Evolutionary conservation across 331 rosid species (phyloP).

Genomic region (Phaseolus coccineus): DNA sequence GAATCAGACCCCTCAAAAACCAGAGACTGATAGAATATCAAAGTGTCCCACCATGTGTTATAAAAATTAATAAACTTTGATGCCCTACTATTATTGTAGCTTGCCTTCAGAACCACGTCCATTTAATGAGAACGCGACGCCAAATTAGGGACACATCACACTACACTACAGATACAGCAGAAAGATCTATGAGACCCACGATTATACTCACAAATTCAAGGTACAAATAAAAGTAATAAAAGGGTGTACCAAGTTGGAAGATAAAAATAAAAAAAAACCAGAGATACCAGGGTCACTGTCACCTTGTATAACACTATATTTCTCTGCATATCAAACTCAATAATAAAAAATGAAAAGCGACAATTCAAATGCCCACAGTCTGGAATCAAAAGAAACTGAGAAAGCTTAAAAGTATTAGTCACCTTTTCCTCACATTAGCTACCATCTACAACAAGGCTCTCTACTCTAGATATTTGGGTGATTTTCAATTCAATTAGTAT

Average conservation of each 20-base stretch:
- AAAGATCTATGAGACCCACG: neutral
- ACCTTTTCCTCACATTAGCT: slow-evolving; percentile 2
- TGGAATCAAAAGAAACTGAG: neutral
- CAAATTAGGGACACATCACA: slow-evolving; percentile 30
- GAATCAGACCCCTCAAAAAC: slow-evolving; percentile 39
- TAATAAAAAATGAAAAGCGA: slow-evolving; percentile 9
- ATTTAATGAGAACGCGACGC: slow-evolving; percentile 40
- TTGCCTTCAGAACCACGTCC: slow-evolving; percentile 25
- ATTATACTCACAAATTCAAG: neutral
- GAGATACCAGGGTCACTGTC: neutral
- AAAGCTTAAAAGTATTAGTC: neutral
- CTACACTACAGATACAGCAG: neutral
- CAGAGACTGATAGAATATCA: slow-evolving; percentile 36
- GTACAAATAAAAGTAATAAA: neutral
- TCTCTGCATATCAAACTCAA: slow-evolving; percentile 29
- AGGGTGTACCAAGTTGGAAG: neutral
- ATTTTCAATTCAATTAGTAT: neutral
- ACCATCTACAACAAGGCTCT: slow-evolving; percentile 16
- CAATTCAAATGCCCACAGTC: neutral
- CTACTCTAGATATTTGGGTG: slow-evolving; percentile 3
- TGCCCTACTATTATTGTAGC: slow-evolving; percentile 37
- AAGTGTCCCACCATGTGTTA: slow-evolving; percentile 41
- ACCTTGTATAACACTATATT: slow-evolving; percentile 6
- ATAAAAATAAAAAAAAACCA: neutral
- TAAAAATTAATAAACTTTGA: neutral